Evolutionary conservation across 345 rosid genomes (phyloP), one percentile per base, ranked within the genome.

Genomic region (Eucalyptus cladocalyx): DNA sequence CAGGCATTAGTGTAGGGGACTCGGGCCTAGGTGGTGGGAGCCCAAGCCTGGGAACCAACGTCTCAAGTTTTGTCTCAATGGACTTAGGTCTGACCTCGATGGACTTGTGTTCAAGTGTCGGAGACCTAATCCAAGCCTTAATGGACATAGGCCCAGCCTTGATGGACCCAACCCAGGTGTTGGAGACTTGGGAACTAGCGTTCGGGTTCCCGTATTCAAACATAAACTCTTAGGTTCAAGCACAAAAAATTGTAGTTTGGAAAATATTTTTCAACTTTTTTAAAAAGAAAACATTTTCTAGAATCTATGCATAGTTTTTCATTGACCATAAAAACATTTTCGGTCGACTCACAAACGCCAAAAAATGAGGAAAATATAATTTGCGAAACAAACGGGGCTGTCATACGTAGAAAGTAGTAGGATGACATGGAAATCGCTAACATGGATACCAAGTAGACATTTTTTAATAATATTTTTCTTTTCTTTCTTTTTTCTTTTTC

Each of bases 361-460:
- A 0, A 56, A 56, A 56, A 56, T 56, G 3, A 56, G 28, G 60
- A 56, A 21, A 23, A 23, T 56, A 21, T 23, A 21, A 21, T 56
- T 0, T 23, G 11, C 1, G 0, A 56, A 56, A 56, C 28, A 24
- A 56, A 56, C 2, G 12, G 12, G 2, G 6, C 13, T 5, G 4
- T 56, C 24, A 19, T 53, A 53, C 1, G 1, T 53, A 53, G 4
- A 53, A 56, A 1, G 3, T 56, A 23, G 6, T 56, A 56, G 30
- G 13, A 24, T 23, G 12, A 56, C 6, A 2, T 24, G 62, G 3
- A 24, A 56, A 56, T 56, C 30, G 3, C 14, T 24, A 5, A 56
- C 0, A 7, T 1, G 2, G 1, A 53, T 19, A 53, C 0, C 1
- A 0, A 0, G 62, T 56, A 2, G 13, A 24, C 6, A 56, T 24